Evolutionary conservation across 2,329 filamentous ascomycete genomes (phyloP), one percentile per base, ranked within the genome.

Genomic region (Aspergillus viridinutans): DNA sequence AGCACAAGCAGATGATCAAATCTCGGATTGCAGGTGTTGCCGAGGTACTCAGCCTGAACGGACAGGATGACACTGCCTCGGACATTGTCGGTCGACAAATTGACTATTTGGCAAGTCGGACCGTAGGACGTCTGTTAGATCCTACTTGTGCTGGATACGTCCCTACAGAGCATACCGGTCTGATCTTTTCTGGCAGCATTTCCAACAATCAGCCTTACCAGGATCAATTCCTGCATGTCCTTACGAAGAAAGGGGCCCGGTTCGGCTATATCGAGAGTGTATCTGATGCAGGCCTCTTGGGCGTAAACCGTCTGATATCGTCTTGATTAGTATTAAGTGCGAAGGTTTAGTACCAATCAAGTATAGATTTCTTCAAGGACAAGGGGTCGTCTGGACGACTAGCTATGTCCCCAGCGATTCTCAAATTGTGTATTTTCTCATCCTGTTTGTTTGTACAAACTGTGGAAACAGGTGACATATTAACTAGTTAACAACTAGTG

Each of bases 181-280:
- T 66, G 23, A 48, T 67, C 6, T 52, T 68, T 8, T 59, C 64
- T 0, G 67, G 65, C 9, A 64, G 66, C 1, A 20, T 68, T 21
- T 57, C 64, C 52, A 68, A 55, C 21, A 59, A 66, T 40, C 47
- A 38, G 1, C n/a, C 12, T 3, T 66, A 68, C 50, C 55, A 56
- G 21, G 23, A 53, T 5, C 20, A 55, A 10, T 38, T 56, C 12
- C 9, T 53, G 1, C 14, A 54, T 2, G 35, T 2, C 2, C 23
- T 56, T 10, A 20, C 17, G 0, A 28, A 6, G 3, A 12, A 23
- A 23, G 26, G 40, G 1, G 21, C 50, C 7, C 2, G n/a, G 2
- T 56, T 58, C 20, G 35, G 54, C 12, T 56, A 58, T 51, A 21
- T 56, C 3, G 28, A 56, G 43, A 40, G 12, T 1, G 40, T 56